Conservation (phyloP, 805 yeast species). For the Wickerhamomyces sydowiorum region DNA sequence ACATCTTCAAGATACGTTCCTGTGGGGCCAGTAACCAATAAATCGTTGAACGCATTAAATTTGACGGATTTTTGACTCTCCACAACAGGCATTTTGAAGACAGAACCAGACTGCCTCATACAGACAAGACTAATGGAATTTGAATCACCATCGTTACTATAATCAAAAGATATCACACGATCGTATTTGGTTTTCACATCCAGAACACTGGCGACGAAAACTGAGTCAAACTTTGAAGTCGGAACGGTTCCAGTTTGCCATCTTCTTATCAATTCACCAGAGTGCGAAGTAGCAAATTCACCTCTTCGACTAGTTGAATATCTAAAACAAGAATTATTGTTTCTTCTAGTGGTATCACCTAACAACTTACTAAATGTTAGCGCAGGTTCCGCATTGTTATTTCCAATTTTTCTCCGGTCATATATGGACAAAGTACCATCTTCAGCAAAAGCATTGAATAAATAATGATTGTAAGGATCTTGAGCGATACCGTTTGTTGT, state of each 20-base stretch:
- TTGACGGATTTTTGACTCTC: conserved; percentile 59
- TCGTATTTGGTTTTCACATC: conserved; percentile 75
- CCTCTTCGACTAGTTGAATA: conserved; percentile 61
- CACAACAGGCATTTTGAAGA: conserved; percentile 69
- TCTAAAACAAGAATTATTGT: conserved; percentile 58
- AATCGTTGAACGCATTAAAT: conserved; percentile 66
- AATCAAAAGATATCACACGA: conserved; percentile 81
- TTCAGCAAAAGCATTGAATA: conserved; percentile 73
- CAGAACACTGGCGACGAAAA: conserved; percentile 70
- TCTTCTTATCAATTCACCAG: conserved; percentile 70
- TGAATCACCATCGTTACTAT: conserved; percentile 34
- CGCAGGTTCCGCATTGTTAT: conserved; percentile 46
- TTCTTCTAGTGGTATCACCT: conserved; percentile 55
- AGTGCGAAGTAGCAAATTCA: conserved; percentile 75
- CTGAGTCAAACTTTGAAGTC: conserved; percentile 39
- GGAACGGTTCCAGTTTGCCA: conserved; percentile 72
- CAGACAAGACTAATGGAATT: conserved; percentile 68
- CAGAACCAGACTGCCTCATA: conserved; percentile 86
- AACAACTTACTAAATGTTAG: conserved; percentile 56
- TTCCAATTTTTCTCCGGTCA: conserved; percentile 62
- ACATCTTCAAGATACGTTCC: conserved; percentile 38
- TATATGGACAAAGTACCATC: conserved; percentile 81
- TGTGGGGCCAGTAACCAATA: conserved; percentile 52
- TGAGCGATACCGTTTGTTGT: conserved; percentile 61
- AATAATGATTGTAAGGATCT: conserved; percentile 62